Conservation (phyloP, 208 protist species). For the Acanthamoeba castellanii region DNA sequence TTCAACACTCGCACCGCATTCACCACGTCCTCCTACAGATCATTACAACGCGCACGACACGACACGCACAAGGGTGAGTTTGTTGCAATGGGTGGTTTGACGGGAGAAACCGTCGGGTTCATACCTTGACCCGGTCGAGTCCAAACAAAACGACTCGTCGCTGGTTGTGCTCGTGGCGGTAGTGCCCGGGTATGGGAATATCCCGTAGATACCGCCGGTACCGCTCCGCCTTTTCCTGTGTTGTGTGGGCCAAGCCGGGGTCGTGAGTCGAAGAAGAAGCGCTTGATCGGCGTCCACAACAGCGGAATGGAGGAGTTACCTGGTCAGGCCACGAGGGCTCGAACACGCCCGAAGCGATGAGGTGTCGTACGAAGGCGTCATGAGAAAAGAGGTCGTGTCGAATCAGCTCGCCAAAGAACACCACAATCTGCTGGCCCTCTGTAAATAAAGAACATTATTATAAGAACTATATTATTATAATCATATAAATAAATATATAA, state of each 20-base stretch:
- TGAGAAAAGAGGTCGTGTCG: conserved; percentile 28
- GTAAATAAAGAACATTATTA: no score
- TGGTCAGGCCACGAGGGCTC: conserved; percentile 25
- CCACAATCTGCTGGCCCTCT: conserved; percentile 22
- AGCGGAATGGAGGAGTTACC: not conserved
- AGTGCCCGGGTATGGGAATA: conserved; percentile 3
- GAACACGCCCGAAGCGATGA: conserved; percentile 25
- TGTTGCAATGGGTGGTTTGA: not conserved
- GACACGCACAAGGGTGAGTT: no score
- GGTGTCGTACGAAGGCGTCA: not conserved
- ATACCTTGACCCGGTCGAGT: conserved; percentile 5
- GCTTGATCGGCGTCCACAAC: no score
- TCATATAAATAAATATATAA: no score
- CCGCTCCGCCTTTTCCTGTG: conserved; percentile 13
- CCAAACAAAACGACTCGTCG: conserved; percentile 10
- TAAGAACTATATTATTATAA: no score
- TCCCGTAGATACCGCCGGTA: conserved; percentile 7
- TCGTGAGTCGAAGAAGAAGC: no score
- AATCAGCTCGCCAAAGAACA: conserved; percentile 37
- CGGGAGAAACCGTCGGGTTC: not conserved
- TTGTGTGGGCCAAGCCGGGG: not conserved
- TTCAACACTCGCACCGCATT: conserved; percentile 24
- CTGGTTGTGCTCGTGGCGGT: conserved; percentile 29
- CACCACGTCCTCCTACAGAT: conserved; percentile 5
- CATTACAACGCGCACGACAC: not conserved